Base-by-base conservation (phyloP, 192 early-diverging fungal species). In the Backusella circina region DNA sequence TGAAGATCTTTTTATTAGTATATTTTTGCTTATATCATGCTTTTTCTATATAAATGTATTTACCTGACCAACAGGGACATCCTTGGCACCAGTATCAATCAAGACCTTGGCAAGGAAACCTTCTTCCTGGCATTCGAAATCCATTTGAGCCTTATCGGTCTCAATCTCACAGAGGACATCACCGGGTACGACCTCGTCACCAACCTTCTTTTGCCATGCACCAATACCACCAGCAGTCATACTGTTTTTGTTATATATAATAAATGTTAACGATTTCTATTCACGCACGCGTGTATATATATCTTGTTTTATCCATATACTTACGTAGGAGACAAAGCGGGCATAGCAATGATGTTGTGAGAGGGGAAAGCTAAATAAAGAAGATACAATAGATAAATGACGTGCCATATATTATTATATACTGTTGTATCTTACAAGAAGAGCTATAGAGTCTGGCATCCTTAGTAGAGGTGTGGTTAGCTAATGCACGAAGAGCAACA, bases 131-230 rank as follows among this genome's bases (percentile, higher is more conserved):
- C 94, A 97, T 83, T 99, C 98, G 71, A 99, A 96, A 80, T 99
- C 98, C 96, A 99, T 98, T 83, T 95, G 94, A 13, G 98, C 98
- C 92, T 99, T 99, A 82, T 99, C 98, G 32, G 98, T 99, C 82
- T 99, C 98, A 71, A 99, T 95, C 83, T 97, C 95, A 28, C 96
- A 90, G 44, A 99, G 83, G 39, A 97, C 91, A 82, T 99, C 98
- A 50, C 98, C 98, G 33, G 96, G 91, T 23, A 83, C 75, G 73
- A 97, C 87, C 70, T 90, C 83, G 81, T 99, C 98, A 33, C 98
- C 97, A 73, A 97, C 90, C 80, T 95, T 91, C 84, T 99, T 99
- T 77, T 93, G 88, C 96, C 96, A 99, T 67, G 84, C 80, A 39
- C 95, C 95, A 81, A 99, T 91, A 82, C 94, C 96, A 77, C 96